A percentile compares a stretch with the other conserved stretches of the same genome.
phyloP scores from a whole-genome alignment of 495 filamentous ascomycete species.

The Opeltia flavorubescens region DNA sequence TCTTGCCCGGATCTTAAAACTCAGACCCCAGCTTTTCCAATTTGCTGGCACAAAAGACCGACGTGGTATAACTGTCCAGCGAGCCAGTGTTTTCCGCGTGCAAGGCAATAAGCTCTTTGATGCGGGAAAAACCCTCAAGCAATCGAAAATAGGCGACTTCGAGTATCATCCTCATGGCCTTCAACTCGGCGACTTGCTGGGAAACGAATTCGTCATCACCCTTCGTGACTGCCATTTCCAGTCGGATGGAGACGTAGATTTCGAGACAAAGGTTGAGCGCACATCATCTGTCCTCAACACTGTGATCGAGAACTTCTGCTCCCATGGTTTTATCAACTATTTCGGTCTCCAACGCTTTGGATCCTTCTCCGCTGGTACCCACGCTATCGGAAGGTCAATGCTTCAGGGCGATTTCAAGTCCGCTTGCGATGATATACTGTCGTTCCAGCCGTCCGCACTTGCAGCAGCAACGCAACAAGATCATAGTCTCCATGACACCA shows the following conservation, averaged over 20 bases:
- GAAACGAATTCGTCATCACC: constrained; percentile 87
- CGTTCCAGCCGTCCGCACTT: constrained; percentile 41
- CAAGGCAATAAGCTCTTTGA: constrained; percentile 45
- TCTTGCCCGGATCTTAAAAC: constrained; percentile 51
- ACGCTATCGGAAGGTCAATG: constrained; percentile 68
- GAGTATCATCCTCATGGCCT: constrained; percentile 54
- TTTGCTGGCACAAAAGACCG: constrained; percentile 94
- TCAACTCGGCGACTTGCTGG: constrained; percentile 65
- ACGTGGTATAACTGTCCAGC: constrained; percentile 75
- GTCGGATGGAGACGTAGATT: constrained; percentile 28
- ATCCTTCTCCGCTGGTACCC: constrained; percentile 65
- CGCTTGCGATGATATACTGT: constrained; percentile 59
- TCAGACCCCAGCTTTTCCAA: constrained; percentile 54
- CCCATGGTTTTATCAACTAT: constrained; percentile 86
- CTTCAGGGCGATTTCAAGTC: constrained; percentile 66
- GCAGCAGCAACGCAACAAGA: constrained; percentile 23
- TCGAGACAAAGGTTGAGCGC: constrained; percentile 20
- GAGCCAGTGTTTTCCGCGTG: constrained; percentile 57
- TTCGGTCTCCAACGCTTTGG: constrained; percentile 93
- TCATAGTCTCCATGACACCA: constrained; percentile 16
- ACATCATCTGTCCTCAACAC: constrained; percentile 40
- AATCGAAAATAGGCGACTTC: constrained; percentile 63
- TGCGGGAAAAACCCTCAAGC: constrained; percentile 47
- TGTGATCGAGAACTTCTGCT: constrained; percentile 37
- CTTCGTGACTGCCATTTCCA: constrained; percentile 65